Conservation (phyloP, 139 green algal species). For the Coccomyxa sp. region DNA sequence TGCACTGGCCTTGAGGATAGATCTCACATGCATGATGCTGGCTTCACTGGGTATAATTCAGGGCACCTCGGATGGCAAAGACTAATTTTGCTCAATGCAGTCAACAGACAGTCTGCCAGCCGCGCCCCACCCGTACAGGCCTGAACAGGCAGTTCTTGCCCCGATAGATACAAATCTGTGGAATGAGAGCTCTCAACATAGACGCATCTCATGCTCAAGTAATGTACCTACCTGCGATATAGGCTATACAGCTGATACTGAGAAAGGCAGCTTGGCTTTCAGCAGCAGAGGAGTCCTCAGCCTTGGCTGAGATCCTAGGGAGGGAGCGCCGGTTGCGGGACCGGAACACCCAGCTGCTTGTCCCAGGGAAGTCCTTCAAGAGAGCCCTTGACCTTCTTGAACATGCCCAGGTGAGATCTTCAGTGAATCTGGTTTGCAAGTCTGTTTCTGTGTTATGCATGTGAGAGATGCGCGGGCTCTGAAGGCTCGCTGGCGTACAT, state of each 20-base stretch:
- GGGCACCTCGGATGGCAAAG: neutral
- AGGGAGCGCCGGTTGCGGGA: conserved; percentile 34
- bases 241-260: neutral
- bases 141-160: neutral
- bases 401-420: conserved; percentile 4
- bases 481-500: no score
- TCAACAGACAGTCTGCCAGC: neutral
- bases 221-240: neutral
- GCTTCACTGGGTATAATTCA: neutral
- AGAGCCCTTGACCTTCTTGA: conserved; percentile 23
- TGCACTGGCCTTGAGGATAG: neutral
- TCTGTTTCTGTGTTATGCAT: no score
- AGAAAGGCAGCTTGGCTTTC: no score
- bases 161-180: neutral
- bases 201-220: neutral
- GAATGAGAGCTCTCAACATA: neutral
- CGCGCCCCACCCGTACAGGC: neutral
- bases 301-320: conserved; percentile 1
- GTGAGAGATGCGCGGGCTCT: no score
- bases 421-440: no score
- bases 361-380: conserved; percentile 35
- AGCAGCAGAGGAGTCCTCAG: neutral
- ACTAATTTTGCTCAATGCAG: no score
- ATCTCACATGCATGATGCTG: neutral
- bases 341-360: conserved; percentile 49